Percentiles rank a stretch among this genome's conserved stretches.
Conservation (phyloP, 2,329 filamentous ascomycete species). For the Fusarium torreyae region DNA sequence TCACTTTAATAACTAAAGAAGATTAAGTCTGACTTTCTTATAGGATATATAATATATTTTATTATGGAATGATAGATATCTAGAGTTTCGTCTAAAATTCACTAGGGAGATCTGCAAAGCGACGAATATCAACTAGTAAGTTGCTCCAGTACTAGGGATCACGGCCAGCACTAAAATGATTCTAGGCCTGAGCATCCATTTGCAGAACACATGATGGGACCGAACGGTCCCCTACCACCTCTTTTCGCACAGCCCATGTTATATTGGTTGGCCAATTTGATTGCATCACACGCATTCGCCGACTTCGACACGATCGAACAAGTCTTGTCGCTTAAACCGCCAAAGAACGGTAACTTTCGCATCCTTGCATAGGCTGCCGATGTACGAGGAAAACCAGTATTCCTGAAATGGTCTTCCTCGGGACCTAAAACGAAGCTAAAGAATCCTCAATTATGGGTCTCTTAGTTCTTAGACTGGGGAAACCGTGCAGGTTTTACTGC, state of each 20-base stretch:
- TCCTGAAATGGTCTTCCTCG: neutral
- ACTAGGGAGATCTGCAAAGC: neutral
- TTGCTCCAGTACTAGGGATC: neutral
- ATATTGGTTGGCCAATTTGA: neutral
- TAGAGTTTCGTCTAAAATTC: neutral
- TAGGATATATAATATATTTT: neutral
- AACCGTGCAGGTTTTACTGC: constrained; percentile 2
- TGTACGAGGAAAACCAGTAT: constrained; percentile 3
- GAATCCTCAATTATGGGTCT: neutral
- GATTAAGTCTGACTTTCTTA: no score
- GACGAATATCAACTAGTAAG: neutral
- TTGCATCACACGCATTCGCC: neutral
- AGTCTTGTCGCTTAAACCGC: neutral
- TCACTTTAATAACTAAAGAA: neutral
- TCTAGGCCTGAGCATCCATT: neutral
- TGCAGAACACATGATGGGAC: neutral
- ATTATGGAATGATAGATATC: neutral
- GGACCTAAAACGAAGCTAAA: neutral
- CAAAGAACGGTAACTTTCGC: neutral
- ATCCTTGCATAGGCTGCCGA: neutral
- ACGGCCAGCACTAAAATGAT: neutral
- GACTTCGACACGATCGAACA: neutral
- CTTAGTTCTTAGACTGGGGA: constrained; percentile 6
- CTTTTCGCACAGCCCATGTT: neutral
- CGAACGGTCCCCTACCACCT: neutral